phyloP scores from a whole-genome alignment of 148 eudicot species.

The Heliosperma pusillum region DNA sequence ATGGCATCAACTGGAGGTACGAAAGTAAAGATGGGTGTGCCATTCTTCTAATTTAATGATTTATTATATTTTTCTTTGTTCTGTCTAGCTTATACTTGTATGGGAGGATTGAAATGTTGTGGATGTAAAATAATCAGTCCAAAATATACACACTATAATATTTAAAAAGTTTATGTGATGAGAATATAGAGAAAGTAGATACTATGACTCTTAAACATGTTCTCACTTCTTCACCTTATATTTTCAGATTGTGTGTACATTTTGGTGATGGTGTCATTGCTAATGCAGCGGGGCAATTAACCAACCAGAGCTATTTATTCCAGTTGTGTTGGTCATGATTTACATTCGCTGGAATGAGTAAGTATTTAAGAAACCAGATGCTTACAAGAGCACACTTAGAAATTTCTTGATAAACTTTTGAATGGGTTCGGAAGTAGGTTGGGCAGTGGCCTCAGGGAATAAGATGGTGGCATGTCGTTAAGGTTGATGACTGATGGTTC shows the following conservation, averaged over 20 bases:
- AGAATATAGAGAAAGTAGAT: no score
- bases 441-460: no score
- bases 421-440: no score
- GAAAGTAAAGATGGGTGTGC: constrained; percentile 68
- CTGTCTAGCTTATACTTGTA: not conserved
- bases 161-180: no score
- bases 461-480: no score
- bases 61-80: not conserved
- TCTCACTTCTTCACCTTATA: no score
- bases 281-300: constrained; percentile 82
- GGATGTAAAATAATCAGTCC: no score
- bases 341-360: constrained; percentile 94
- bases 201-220: not conserved
- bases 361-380: no score
- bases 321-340: constrained; percentile 89
- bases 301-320: constrained; percentile 93
- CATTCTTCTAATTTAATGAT: not conserved
- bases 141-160: no score
- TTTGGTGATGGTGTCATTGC: constrained; percentile 2
- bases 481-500: no score
- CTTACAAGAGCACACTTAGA: no score
- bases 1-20: constrained; percentile 80
- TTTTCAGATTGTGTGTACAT: not conserved
- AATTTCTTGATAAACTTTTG: no score
- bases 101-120: not conserved